Evolutionary conservation across 1,284 basidiomycete species (phyloP), one percentile per base, ranked within the genome.

Genomic region (Fomitopsis pinicola): DNA sequence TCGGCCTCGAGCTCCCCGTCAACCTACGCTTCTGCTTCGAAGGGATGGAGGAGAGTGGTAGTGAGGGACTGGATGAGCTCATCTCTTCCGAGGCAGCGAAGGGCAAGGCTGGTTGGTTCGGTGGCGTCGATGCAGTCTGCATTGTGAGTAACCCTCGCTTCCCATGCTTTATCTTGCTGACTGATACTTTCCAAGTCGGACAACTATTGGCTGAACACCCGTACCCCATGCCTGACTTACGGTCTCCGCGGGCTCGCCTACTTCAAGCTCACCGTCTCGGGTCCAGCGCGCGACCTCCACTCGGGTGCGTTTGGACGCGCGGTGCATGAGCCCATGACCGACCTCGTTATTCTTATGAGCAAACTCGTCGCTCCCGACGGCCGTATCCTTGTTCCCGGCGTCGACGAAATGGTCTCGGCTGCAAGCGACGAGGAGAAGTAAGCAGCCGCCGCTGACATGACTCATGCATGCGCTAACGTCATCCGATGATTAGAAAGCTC

Each of bases 41-140:
- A 76, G 95, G 97, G 8, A 99, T 99, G 97, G 97, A 99, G 76
- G 97, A 99, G 80, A 92, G 84, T 68, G 97, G 97, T 7, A 94
- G 91, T 50, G 94, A 95, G 69, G 95, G 95, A 6, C 83, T 99
- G 12, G 96, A 98, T 72, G 93, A 93, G 58, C 85, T 98, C 57
- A 95, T 99, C 67, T 78, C 84, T 65, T 81, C 80, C 56, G 95
- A 98, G 79, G 88, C 89, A 62, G 77, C 82, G 57, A 82, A 84
- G 61, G 88, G 79, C 45, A 81, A 87, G 71, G 66, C 81, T 42
- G 82, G 84, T 36, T 98, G 91, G 84, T 97, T 99, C 75, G 83
- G 88, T 55, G 94, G 91, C 26, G 90, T 96, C 40, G 97, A 99
- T 71, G 94, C 92, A 67, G 92, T 97, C 64, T 99, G 97, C 80